Evolutionary conservation across 1,284 basidiomycete species (phyloP), one percentile per base, ranked within the genome.

Genomic region (Prillingera fragicola): DNA sequence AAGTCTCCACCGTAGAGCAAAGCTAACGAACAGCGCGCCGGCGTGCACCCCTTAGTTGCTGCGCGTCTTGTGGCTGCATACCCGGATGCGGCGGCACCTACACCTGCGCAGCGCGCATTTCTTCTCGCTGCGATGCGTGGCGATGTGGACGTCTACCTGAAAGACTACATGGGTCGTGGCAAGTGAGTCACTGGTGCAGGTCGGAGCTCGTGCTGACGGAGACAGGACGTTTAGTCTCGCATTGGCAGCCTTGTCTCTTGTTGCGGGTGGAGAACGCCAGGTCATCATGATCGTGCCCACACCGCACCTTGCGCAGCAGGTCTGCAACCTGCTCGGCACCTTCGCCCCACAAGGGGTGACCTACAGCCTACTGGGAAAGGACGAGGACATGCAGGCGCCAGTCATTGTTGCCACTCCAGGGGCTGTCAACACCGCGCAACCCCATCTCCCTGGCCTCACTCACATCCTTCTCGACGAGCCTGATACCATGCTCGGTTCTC

Each of bases 81-180:
- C 42, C 61, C 61, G 8, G 47, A 54, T 21, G 55, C 57, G 6
- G 13, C 13, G 2, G 46, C 34, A 5, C 63, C 62, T 8, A 65
- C 63, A 5, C 54, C 54, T 0, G 60, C 58, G 23, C 63, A 65
- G 47, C 46, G 47, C 13, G 45, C 59, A 8, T 60, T 63, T 32
- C 36, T 62, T 2, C 38, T 58, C 8, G 48, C 60, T 3, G 46
- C 59, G 13, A 29, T 42, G 34, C 42, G 51, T 5, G 57, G 55
- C 2, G 56, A 52, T 13, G 33, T 42, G 1, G 63, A 63, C 38
- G 51, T 65, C 5, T 62, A 51, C 33, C 29, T 62, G 22, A 53
- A 52, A 18, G 63, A 65, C 45, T 40, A 53, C 25, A 65, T 62
- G 58, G 63, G 63, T 4, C 54, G 60, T 7, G 63, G 63, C 24